Conservation (phyloP, 1,284 basidiomycete species). For the Apiotrichum domesticum region DNA sequence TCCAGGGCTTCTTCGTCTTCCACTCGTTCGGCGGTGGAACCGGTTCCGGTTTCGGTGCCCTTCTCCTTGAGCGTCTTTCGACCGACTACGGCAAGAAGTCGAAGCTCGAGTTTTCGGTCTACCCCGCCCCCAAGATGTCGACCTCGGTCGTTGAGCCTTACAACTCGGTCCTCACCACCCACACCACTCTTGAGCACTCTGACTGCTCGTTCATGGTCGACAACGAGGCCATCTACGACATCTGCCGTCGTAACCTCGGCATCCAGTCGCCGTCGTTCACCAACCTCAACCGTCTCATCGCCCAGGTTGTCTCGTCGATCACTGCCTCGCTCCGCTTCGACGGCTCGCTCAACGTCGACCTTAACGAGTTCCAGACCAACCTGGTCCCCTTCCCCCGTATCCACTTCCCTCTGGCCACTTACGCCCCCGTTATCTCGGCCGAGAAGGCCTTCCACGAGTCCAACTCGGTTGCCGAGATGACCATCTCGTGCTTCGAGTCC, state of each 20-base stretch:
- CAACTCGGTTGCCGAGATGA: conserved; percentile 98
- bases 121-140: conserved; percentile 88
- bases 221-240: conserved; percentile 98
- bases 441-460: conserved; percentile 80
- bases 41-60: conserved; percentile 97
- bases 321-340: conserved; percentile 97
- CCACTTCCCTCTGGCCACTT: conserved; percentile 96
- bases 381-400: conserved; percentile 96
- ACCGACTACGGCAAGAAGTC: conserved; percentile 99
- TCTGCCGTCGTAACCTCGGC: conserved; percentile 92
- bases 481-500: conserved; percentile 93
- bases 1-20: conserved; percentile 99
- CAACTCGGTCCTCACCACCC: conserved; percentile 97
- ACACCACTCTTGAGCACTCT: conserved; percentile 97
- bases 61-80: conserved; percentile 90
- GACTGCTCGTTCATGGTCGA: conserved; percentile 99
- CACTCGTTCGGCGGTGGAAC: conserved; percentile 99
- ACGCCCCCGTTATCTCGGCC: conserved; percentile 84
- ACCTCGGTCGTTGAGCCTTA: conserved; percentile 99
- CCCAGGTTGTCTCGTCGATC: conserved; percentile 95
- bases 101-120: conserved; percentile 98
- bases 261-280: conserved; percentile 82
- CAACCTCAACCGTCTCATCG: conserved; percentile 95
- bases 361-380: conserved; percentile 99
- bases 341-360: conserved; percentile 94